Evolutionary conservation across 306 rosid species (phyloP).

Genomic region (cucumber (Cucumis sativus)): Cucumber_9930_V3 NC_026657.2:10788001-10788500

Average conservation of each 20-base stretch:
- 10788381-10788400: not conserved
- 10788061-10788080: constrained; percentile 89
- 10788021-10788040: constrained; percentile 58
- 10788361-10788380: not conserved
- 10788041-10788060: constrained; percentile 68
- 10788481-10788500: not conserved
- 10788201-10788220: not conserved
- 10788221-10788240: not conserved
- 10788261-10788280: constrained; percentile 7
- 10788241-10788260: constrained; percentile 3
- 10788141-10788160: not conserved
- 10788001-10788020: constrained; percentile 68
- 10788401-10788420: not conserved
- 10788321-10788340: not conserved
- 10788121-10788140: not conserved
- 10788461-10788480: not conserved
- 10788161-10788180: not conserved
- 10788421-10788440: not conserved
- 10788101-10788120: constrained; percentile 42
- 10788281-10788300: not conserved
- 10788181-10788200: constrained; percentile 1
- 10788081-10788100: constrained; percentile 82
- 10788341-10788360: not conserved
- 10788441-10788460: too few species aligned
- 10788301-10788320: constrained; percentile 2